Percentiles rank a stretch among this genome's conserved stretches.
Evolutionary conservation across 2,329 filamentous ascomycete genomes (phyloP).

Genomic region (Ophiostoma piceae): DNA sequence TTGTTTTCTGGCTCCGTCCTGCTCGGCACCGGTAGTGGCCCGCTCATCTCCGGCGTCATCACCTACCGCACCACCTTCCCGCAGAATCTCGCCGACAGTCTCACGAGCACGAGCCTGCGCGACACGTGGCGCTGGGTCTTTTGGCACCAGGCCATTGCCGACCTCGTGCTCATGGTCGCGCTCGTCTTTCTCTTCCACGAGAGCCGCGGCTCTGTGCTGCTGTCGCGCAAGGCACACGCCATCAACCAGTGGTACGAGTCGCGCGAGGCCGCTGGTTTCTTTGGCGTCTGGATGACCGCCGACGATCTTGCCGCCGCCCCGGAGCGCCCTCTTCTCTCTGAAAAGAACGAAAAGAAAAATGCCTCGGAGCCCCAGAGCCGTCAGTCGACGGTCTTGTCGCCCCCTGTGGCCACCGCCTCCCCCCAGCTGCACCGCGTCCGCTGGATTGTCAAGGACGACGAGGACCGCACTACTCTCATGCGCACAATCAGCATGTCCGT

Average conservation of each 20-base stretch:
- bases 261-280: slow-evolving; percentile 60
- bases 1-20: slow-evolving; percentile 76
- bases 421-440: slow-evolving; percentile 54
- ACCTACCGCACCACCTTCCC: slow-evolving; percentile 49
- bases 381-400: not conserved
- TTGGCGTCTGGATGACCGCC: slow-evolving; percentile 40
- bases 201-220: slow-evolving; percentile 72
- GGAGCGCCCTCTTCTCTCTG: slow-evolving; percentile 21
- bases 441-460: slow-evolving; percentile 75
- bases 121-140: slow-evolving; percentile 80
- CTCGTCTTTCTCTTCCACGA: slow-evolving; percentile 71
- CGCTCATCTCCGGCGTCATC: slow-evolving; percentile 65
- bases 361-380: not conserved
- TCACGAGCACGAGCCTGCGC: slow-evolving; percentile 27
- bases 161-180: slow-evolving; percentile 56
- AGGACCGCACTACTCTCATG: slow-evolving; percentile 62
- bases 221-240: slow-evolving; percentile 66
- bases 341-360: not conserved
- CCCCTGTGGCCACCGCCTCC: slow-evolving; percentile 6
- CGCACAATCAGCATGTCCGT: slow-evolving; percentile 70
- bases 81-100: slow-evolving; percentile 24
- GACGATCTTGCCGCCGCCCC: not conserved
- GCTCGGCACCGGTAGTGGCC: slow-evolving; percentile 73
- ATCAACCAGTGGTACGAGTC: slow-evolving; percentile 76
- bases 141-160: slow-evolving; percentile 73